Base-by-base conservation (phyloP, 345 rosid species). In the Salix brachista region DNA sequence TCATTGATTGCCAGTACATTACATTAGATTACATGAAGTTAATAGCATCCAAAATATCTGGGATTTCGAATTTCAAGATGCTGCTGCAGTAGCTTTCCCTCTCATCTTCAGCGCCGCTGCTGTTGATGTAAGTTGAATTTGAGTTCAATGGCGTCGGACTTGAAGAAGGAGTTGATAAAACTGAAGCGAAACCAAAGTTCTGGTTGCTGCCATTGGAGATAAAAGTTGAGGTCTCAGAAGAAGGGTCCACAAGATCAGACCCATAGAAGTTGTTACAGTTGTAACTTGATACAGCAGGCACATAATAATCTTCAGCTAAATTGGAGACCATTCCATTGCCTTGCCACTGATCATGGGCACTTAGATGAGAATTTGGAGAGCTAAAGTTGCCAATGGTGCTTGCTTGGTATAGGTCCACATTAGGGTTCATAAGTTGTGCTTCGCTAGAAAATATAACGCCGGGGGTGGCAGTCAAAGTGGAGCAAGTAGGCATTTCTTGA, bases 71-170 rank as follows among this genome's bases (percentile, higher is more conserved):
- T 86, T 85, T 87, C 72, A 88, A 78, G 70, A 88, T 62, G 68
- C 83, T 76, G 84, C 96, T 91, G 81, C 92, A 87, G 65, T 87
- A 86, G 82, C 95, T 95, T 69, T 91, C 97, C 78, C 86, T 86
- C 78, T 90, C 98, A 56, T 92, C 98, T 77, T 91, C 95, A 44
- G 87, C 86, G 85, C 87, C 73, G 68, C 62, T 78, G 18, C 65
- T 16, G 60, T 89, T 88, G 80, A 88, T 75, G 58, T 85, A 85
- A 1, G 90, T 87, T 9, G 97, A 87, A 61, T 83, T 84, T 16
- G 97, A 91, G 75, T 86, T 86, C 87, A 91, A 66, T 19, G 88
- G 83, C 23, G 89, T 81, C 21, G 97, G 89, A 72, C 97, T 88
- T 9, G 94, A 87, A 1, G 95, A 81, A 48, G 91, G 90, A 37